Evolutionary conservation across 495 filamentous ascomycete genomes (phyloP), one percentile per base, ranked within the genome.

Genomic region (Penicillium salamii): DNA sequence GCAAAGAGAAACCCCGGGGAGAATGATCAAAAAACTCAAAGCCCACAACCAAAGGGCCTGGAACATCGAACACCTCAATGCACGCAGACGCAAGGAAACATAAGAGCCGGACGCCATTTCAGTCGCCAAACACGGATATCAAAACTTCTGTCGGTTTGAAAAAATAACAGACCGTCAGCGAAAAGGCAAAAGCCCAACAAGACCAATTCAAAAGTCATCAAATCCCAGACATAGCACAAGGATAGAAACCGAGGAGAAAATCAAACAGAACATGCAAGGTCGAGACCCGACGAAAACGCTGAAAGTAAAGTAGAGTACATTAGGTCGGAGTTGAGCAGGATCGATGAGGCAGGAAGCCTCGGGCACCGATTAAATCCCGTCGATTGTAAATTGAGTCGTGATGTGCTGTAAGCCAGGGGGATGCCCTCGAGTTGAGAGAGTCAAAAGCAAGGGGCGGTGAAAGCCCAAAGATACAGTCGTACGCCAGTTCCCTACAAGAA

Each of bases 71-170:
- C 46, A 39, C 51, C 58, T 46, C 54, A 54, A 55, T 57, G 59
- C 61, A 59, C 58, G 53, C 55, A 52, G 53, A 64, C 58, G 45
- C 36, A 59, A 53, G 32, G 13, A 40, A 60, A 55, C 55, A 38
- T 52, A 54, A 46, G 57, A 59, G 41, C 60, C 62, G 49, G 57
- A 70, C 65, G 68, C 67, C 67, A 59, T 56, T 56, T 59, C 65
- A 62, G 57, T 70, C 67, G 67, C 68, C 68, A 60, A 58, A 67
- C 58, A 64, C 63, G 68, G 68, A 71, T 74, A 74, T 74, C 68
- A 71, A 70, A 50, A 54, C 50, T 55, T 55, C 24, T 50, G 55
- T 46, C 51, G 47, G 42, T 47, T 50, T 33, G 29, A 46, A 46
- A 52, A 28, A 51, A 49, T 44, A 51, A 49, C 47, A 49, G 46